These are phyloP conservation scores for Calonectria pseudoreteaudii DNA, from an alignment of 2,329 filamentous ascomycete genomes.

Conservation along the genomic window DNA sequence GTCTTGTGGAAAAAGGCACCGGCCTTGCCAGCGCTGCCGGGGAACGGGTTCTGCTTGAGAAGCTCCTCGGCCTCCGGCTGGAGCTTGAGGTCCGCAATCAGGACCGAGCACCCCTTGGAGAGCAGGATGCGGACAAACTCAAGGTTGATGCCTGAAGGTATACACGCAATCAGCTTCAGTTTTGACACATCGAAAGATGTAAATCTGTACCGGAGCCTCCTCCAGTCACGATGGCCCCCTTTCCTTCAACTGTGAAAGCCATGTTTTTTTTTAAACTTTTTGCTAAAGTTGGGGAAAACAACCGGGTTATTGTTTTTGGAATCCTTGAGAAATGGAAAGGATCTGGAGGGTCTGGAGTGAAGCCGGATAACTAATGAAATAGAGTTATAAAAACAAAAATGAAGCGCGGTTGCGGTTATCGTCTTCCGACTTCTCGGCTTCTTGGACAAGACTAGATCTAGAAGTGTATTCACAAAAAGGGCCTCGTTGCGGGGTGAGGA, in stretches of 20 bases:
- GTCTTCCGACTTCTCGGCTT: slow-evolving; percentile 23
- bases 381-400: neutral
- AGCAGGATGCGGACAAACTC: slow-evolving; percentile 50
- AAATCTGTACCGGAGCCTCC: slow-evolving; percentile 36
- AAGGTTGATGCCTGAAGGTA: slow-evolving; percentile 52
- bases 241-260: slow-evolving; percentile 29
- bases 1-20: slow-evolving; percentile 50
- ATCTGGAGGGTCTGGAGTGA: neutral
- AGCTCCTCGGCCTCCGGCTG: slow-evolving; percentile 49
- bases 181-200: neutral
- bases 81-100: slow-evolving; percentile 52
- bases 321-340: neutral
- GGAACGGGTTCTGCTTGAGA: slow-evolving; percentile 46
- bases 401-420: slow-evolving; percentile 26
- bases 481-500: slow-evolving; percentile 8
- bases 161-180: neutral
- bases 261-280: slow-evolving; percentile 24
- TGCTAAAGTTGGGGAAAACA: neutral
- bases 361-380: neutral
- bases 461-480: neutral
- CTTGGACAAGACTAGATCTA: neutral
- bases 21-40: slow-evolving; percentile 29
- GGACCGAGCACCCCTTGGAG: slow-evolving; percentile 50
- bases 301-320: neutral
- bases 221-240: slow-evolving; percentile 35